Base-by-base conservation (phyloP, 2,329 filamentous ascomycete genomes). In the Ophiosphaerella korrae region DNA sequence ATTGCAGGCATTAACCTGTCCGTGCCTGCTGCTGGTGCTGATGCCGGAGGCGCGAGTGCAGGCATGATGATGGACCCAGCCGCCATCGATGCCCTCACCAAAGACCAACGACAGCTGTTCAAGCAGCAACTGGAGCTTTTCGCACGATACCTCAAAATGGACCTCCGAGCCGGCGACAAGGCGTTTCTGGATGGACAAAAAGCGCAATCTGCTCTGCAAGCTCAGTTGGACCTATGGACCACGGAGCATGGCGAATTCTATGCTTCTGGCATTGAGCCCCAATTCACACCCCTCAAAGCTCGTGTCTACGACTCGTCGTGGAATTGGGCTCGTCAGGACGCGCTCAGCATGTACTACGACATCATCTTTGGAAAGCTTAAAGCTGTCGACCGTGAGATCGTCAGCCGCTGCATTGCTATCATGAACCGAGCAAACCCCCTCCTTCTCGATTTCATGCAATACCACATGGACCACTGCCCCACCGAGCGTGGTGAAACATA, bases 51-150 rank as follows among this genome's bases (percentile, higher is more conserved):
- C 48, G 88, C 83, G 54, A 84, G 81, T 50, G 89, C 84, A 60
- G 93, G 92, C 71, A 97, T 99, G 94, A 96, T 99, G 90, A 97
- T 99, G 92, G 94, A 99, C 68, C 94, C 94, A 7, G 94, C 93
- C 34, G 94, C 94, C 45, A 88, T 99, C 58, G 94, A 99, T 73
- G 94, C 94, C 12, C 82, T 99, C 46, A 99, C 94, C 68, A 97
- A 97, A 75, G 94, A 97, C 70, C 94, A 99, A 77, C 87, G 89
- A 58, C 89, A 91, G 23, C 82, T 99, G 1, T 97, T 97, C 86
- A 97, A 97, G 83, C 93, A 99, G 73, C 94, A 99, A 74, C 84
- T 99, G 23, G 94, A 99, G 79, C 82, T 97, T 16, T 90, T 96
- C 62, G 94, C 94, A 5, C 85, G 93, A 65, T 99, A 99, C 75